A percentile compares a stretch with the other conserved stretches of the same genome.
These are phyloP conservation scores for Protomyces arabidopsidicola DNA, from an alignment of 1,139 yeast species.

Conservation along the genomic window DNA sequence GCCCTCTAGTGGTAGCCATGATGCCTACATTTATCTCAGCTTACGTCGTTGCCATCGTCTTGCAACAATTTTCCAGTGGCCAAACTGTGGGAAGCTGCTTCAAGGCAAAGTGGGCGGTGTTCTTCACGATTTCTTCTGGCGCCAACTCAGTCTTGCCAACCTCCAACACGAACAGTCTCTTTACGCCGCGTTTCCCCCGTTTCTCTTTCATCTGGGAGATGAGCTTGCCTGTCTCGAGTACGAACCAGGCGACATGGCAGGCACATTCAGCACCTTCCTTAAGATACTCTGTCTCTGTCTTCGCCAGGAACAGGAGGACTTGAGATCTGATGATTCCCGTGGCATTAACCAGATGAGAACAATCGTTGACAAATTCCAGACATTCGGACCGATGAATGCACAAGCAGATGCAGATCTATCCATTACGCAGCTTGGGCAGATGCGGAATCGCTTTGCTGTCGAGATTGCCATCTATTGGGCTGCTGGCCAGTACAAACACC, in stretches of 20 bases:
- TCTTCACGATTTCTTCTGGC: conserved; percentile 13
- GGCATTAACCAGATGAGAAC: background rate
- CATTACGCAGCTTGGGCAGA: background rate
- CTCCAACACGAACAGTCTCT: background rate
- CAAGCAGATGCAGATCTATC: conserved; percentile 4
- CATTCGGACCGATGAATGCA: conserved; percentile 7
- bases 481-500: conserved; percentile 19
- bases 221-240: background rate
- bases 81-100: background rate
- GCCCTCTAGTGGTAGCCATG: background rate
- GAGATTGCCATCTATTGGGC: conserved; percentile 24
- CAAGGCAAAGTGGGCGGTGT: conserved; percentile 15
- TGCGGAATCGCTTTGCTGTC: conserved; percentile 16
- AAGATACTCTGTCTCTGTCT: conserved; percentile 7
- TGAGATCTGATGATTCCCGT: background rate
- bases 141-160: background rate
- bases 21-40: background rate
- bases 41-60: conserved; percentile 10
- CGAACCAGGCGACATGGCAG: background rate
- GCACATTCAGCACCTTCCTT: conserved; percentile 5
- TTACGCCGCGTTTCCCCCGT: background rate
- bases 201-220: background rate
- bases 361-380: conserved; percentile 18
- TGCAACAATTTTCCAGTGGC: conserved; percentile 6
- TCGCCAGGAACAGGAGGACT: background rate